A percentile compares a stretch with the other conserved stretches of the same genome.
These are phyloP conservation scores for Xerocomus potaroensis DNA, from an alignment of 768 basidiomycete species.

Conservation along the genomic window DNA sequence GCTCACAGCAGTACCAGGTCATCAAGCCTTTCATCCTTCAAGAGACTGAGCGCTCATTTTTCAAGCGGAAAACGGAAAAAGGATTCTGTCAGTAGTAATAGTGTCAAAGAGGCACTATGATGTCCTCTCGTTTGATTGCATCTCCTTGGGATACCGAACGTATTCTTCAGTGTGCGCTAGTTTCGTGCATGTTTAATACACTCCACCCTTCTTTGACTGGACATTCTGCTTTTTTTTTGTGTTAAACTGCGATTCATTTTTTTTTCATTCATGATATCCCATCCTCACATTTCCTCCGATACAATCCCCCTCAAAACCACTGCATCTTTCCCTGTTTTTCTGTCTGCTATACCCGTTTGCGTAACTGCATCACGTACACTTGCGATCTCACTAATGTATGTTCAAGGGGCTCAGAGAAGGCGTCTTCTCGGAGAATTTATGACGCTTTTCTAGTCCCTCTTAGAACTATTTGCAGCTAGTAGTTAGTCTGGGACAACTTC, in stretches of 20 bases:
- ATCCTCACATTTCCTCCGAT: slow-evolving; percentile 13
- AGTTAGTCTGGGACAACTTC: too few relatives aligned
- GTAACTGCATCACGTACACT: slow-evolving; percentile 27
- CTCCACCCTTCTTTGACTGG: slow-evolving; percentile 4
- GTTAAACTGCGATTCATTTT: slow-evolving; percentile 4
- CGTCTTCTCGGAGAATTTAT: slow-evolving; percentile 16
- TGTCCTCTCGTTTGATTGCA: slow-evolving; percentile 9
- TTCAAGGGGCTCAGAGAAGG: slow-evolving; percentile 9
- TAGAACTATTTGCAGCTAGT: too few relatives aligned
- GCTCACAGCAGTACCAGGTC: slow-evolving; percentile 51
- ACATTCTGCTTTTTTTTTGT: slow-evolving; percentile 12
- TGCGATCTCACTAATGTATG: slow-evolving; percentile 31
- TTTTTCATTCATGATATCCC: slow-evolving; percentile 12
- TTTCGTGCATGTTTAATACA: slow-evolving; percentile 12
- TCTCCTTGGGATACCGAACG: slow-evolving; percentile 12
- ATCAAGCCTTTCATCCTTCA: slow-evolving; percentile 52
- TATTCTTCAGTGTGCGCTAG: slow-evolving; percentile 14
- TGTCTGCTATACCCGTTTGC: slow-evolving; percentile 30
- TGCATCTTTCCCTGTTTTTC: slow-evolving; percentile 10
- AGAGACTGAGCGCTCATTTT: slow-evolving; percentile 45
- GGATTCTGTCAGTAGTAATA: slow-evolving; percentile 45
- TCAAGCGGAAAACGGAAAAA: slow-evolving; percentile 47
- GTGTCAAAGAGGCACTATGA: slow-evolving; percentile 39
- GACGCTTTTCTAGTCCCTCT: not conserved
- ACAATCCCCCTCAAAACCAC: slow-evolving; percentile 14